Percentiles rank a stretch among this genome's conserved stretches.
These are phyloP conservation scores for Quercus alba DNA, from an alignment of 306 rosid species.

Conservation along the genomic window DNA sequence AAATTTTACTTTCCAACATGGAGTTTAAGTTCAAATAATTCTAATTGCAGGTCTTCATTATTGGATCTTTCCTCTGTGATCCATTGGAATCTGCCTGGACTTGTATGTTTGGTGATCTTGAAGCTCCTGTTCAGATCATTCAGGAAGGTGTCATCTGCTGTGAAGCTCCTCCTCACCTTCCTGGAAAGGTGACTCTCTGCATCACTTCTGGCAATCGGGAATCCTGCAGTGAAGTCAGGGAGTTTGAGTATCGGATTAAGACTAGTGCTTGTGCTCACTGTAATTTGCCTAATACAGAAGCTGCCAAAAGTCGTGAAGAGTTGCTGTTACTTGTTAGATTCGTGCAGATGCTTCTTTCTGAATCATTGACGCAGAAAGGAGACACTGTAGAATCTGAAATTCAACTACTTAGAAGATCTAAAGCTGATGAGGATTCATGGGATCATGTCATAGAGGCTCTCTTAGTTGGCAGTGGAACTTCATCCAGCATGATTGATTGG, in stretches of 20 bases:
- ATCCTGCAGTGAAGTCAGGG: constrained; percentile 88
- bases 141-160: constrained; percentile 77
- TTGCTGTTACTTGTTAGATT: constrained; percentile 81
- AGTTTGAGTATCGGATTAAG: constrained; percentile 67
- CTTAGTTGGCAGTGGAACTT: constrained; percentile 60
- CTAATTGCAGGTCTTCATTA: constrained; percentile 61
- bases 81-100: constrained; percentile 69
- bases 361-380: constrained; percentile 31
- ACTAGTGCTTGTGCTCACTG: constrained; percentile 36
- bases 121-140: constrained; percentile 80
- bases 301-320: constrained; percentile 63
- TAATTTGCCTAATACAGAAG: constrained; percentile 42
- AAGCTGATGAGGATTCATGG: constrained; percentile 67
- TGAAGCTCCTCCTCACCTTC: constrained; percentile 70
- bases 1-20: too few species aligned
- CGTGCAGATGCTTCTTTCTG: constrained; percentile 64
- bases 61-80: constrained; percentile 81
- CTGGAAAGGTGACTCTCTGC: constrained; percentile 79
- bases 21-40: constrained; percentile 16
- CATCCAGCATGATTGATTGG: constrained; percentile 67
- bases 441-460: constrained; percentile 59
- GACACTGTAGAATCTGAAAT: constrained; percentile 37
- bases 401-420: constrained; percentile 25
- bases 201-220: constrained; percentile 74
- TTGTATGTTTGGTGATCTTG: constrained; percentile 86